Conservation (phyloP, 805 yeast genomes). For the Clavispora santaluciae region DNA sequence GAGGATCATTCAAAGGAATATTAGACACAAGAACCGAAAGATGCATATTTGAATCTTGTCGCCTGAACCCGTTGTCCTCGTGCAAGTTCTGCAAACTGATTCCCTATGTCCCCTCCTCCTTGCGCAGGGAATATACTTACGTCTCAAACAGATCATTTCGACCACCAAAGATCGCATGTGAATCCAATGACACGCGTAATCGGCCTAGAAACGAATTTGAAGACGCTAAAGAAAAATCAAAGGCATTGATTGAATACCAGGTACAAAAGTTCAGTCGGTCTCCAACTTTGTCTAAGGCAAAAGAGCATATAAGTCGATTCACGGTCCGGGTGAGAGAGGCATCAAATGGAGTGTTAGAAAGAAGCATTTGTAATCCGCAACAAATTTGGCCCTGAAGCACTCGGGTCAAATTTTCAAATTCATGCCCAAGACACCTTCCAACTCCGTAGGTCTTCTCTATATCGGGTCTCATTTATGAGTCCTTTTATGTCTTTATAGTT, state of each 20-base stretch:
- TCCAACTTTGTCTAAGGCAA: slow-evolving; percentile 9
- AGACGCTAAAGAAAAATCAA: background rate
- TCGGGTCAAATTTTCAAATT: too few species aligned
- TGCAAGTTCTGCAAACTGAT: slow-evolving; percentile 12
- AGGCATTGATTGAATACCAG: background rate
- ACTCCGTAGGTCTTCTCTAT: slow-evolving; percentile 34
- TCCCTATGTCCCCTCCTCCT: slow-evolving; percentile 14
- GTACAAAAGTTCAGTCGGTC: background rate
- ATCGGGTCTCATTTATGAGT: slow-evolving; percentile 36
- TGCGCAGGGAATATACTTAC: slow-evolving; percentile 1
- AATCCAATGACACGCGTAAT: background rate
- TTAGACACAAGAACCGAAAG: slow-evolving; percentile 17
- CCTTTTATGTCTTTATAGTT: slow-evolving; percentile 29
- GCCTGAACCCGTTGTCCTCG: slow-evolving; percentile 4
- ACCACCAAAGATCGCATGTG: background rate
- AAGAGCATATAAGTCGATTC: slow-evolving; percentile 7
- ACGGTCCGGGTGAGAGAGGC: slow-evolving; percentile 4
- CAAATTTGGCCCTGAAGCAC: background rate
- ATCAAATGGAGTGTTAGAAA: background rate
- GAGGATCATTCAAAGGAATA: slow-evolving; percentile 19
- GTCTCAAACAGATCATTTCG: background rate
- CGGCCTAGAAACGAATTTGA: background rate
- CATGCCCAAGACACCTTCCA: slow-evolving; percentile 24
- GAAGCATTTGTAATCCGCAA: background rate
- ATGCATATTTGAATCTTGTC: slow-evolving; percentile 15